Evolutionary conservation across 148 eudicot genomes (phyloP).

Genomic region (Chenopodium berlandieri): DNA sequence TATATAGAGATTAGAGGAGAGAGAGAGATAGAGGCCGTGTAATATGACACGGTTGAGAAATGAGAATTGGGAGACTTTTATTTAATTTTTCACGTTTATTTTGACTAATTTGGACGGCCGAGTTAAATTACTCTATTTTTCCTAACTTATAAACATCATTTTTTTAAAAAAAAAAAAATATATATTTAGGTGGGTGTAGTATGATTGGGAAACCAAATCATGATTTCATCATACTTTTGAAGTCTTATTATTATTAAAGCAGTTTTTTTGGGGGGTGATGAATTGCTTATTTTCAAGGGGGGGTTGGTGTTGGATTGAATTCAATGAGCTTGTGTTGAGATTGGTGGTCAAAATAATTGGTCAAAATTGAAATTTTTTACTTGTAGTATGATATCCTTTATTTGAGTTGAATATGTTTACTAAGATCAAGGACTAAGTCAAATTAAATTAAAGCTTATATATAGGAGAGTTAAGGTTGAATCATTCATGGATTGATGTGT

Average conservation of each 20-base stretch:
- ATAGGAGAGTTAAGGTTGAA: not conserved
- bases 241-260: not conserved
- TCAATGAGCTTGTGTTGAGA: not conserved
- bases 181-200: not conserved
- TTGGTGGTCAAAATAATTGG: not conserved
- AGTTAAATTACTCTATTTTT: not conserved
- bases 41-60: not conserved
- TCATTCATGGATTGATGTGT: not conserved
- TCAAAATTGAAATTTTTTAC: not conserved
- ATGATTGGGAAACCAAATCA: conserved; percentile 14
- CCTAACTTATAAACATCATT: not conserved
- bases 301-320: not conserved
- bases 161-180: not conserved
- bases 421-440: conserved; percentile 5
- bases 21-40: not conserved
- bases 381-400: not conserved
- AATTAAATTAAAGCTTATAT: conserved; percentile 6
- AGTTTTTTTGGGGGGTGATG: not conserved
- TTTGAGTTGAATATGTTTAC: not conserved
- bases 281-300: not conserved
- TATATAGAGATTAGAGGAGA: no score
- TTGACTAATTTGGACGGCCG: conserved; percentile 29
- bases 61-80: not conserved
- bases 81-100: conserved; percentile 27
- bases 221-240: conserved; percentile 6